Evolutionary conservation across 352 stramenopile genomes (phyloP), one percentile per base, ranked within the genome.

Genomic region (Phytophthora idaei): DNA sequence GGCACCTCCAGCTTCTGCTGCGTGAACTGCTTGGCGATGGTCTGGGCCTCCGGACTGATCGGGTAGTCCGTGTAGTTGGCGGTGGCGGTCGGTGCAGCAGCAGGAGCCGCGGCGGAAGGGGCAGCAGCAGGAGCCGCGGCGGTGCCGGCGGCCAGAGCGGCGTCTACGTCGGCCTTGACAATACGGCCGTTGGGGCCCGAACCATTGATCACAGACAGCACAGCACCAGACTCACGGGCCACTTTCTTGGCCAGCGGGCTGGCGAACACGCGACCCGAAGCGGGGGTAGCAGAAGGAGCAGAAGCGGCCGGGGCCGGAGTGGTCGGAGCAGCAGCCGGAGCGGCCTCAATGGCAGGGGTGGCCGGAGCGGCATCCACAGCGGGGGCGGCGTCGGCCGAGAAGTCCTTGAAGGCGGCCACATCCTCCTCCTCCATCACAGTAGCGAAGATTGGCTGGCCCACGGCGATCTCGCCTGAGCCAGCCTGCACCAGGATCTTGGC

Each of bases 1-100:
- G 97, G 97, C 58, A 99, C 94, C 34, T 97, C 85, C 15, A 87
- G 69, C 85, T 99, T 99, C 57, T 97, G 96, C 73, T 98, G 80
- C 25, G 93, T 87, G 60, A 99, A 82, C 68, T 94, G 80, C 50
- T 90, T 83, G 15, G 95, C 96, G 53, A 95, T 74, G 51, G 83
- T 73, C 69, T 92, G 79, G 5, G 89, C 81, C 21, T 92, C 83
- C 12, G 75, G 44, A 49, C 90, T 96, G 62, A 98, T 84, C 21
- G 93, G 89, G 76, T 97, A 98, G 78, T 99, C 97, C 34, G 88
- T 93, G 83, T 92, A 99, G 76, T 93, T 92, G 31, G 67, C 65
- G 7, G 86, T 87, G 28, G 71, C 47, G 6, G 77, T 78, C 15
- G 89, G 72, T 4, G 77, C 37, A 21, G 78, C 49, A 14, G 73